Evolutionary conservation across 164 flowering plant species (phyloP).

Genomic region (Liquidambar formosana): DNA sequence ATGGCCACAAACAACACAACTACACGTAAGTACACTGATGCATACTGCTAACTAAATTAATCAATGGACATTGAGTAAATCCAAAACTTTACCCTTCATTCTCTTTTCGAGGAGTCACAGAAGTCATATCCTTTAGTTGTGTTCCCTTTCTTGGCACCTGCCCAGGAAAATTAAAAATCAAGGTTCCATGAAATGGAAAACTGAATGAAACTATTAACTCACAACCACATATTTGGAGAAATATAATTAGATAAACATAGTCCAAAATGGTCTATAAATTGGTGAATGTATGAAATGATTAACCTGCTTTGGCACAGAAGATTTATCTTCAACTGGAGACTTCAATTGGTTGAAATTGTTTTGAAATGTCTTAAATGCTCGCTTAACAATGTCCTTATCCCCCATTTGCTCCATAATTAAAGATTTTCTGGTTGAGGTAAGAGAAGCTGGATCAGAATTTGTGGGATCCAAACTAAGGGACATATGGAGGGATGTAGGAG

Average conservation of each 20-base stretch:
- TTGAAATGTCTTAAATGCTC: conserved; percentile 85
- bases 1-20: background rate
- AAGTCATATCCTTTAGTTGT: conserved; percentile 31
- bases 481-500: conserved; percentile 56
- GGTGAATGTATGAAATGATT: background rate
- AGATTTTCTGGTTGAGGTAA: conserved; percentile 50
- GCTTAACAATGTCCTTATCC: conserved; percentile 82
- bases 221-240: background rate
- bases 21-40: background rate
- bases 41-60: background rate
- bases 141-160: conserved; percentile 44
- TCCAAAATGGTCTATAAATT: background rate
- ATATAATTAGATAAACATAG: background rate
- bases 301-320: conserved; percentile 48
- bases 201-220: background rate
- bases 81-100: conserved; percentile 54
- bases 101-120: conserved; percentile 33
- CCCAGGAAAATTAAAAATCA: conserved; percentile 7
- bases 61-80: background rate
- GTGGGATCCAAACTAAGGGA: conserved; percentile 49
- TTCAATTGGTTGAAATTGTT: conserved; percentile 36
- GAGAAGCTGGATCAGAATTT: conserved; percentile 34
- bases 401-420: conserved; percentile 89
- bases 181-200: conserved; percentile 1
- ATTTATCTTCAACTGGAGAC: conserved; percentile 29